Evolutionary conservation across 192 early-diverging fungal genomes (phyloP), one percentile per base, ranked within the genome.

Genomic region (Coemansia sp.): DNA sequence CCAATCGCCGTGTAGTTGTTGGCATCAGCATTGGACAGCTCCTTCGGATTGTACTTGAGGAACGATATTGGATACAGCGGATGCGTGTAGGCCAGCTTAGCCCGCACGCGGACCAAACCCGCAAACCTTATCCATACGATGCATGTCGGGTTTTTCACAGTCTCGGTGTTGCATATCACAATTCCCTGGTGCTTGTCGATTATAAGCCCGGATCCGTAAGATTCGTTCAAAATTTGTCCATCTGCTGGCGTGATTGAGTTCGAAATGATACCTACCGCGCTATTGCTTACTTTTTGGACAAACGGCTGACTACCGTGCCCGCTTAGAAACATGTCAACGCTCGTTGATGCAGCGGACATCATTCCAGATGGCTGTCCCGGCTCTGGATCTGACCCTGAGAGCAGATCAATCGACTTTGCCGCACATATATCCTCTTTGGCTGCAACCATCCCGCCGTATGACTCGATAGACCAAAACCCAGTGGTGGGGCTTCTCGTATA

Each of bases 41-140:
- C 32, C n/a, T 25, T 48, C 0, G 72, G 72, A 13, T 74, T 41
- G 49, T 74, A 74, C 52, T 74, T 74, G 40, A 74, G 17, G 54
- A 74, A 69, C 4, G 58, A 48, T 14, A 74, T 32, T 9, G 66
- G 72, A 17, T 69, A 91, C 4, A 90, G 86, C 3, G 93, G 95
- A 62, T 97, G 95, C 9, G 91, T 61, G 62, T 90, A 92, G 0
- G 91, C 69, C n/a, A 94, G 74, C 46, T 85, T 86, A 11, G 87
- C 94, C 0, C 88, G 87, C 41, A 93, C 85, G 40, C 91, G 89
- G 33, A 95, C 85, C 19, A 86, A 85, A 59, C 93, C 90, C 34
- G 89, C 89, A 72, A 97, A 92, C 0, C 92, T 94, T 36, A 95
- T 75, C 62, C 85, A 83, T 22, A 95, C 84, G 62, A 95, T 93